Percentiles rank a stretch among this genome's conserved stretches.
Evolutionary conservation across 768 basidiomycete genomes (phyloP).

Genomic region (Lentinula aciculospora): DNA sequence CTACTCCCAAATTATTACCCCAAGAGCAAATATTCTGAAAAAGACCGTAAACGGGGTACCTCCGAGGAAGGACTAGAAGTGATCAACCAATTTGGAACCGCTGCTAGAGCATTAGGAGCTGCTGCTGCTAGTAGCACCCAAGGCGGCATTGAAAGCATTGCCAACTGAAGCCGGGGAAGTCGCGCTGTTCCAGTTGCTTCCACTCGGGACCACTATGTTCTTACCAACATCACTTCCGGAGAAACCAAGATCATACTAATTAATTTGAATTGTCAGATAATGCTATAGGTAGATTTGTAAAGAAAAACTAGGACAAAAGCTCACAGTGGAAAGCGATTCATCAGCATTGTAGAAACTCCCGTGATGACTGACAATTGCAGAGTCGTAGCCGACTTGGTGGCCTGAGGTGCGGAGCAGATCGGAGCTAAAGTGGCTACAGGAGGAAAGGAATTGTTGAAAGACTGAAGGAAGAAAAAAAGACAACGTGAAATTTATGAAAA

Average conservation of each 20-base stretch:
- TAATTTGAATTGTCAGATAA: neutral
- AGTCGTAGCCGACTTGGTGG: slow-evolving; percentile 9
- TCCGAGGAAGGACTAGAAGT: too few species aligned
- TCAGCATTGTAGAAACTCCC: slow-evolving; percentile 3
- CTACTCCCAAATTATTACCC: too few species aligned
- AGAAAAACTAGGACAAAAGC: too few species aligned
- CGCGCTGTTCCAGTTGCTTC: slow-evolving; percentile 21
- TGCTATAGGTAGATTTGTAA: neutral
- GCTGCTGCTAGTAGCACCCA: neutral
- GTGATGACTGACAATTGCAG: neutral
- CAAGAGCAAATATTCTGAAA: too few species aligned
- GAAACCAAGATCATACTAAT: slow-evolving; percentile 14
- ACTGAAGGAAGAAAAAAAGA: neutral
- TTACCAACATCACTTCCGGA: slow-evolving; percentile 18
- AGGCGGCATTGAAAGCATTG: slow-evolving; percentile 7
- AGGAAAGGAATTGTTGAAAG: slow-evolving; percentile 9
- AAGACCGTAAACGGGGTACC: too few species aligned
- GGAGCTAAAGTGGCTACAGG: slow-evolving; percentile 6
- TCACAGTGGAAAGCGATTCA: slow-evolving; percentile 2
- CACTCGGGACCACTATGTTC: slow-evolving; percentile 17
- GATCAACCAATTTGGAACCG: too few species aligned
- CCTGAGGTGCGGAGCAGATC: slow-evolving; percentile 10
- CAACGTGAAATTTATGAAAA: neutral
- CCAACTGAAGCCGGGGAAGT: slow-evolving; percentile 11
- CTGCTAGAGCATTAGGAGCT: too few species aligned